Evolutionary conservation across 2,329 filamentous ascomycete species (phyloP).

Genomic region (Madurella fahalii): DNA sequence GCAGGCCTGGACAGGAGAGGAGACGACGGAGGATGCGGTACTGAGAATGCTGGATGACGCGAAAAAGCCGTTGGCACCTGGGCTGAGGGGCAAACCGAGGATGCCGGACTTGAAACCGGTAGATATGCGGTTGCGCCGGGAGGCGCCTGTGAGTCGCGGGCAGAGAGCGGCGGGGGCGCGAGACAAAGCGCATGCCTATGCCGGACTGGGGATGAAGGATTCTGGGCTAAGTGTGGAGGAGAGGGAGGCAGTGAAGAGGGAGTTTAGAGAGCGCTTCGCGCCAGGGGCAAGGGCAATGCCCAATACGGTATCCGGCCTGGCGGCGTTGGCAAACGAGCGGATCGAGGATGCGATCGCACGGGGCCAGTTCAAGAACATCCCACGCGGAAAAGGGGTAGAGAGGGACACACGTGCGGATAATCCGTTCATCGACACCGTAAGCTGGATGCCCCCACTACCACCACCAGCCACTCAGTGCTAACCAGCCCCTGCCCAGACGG

Average conservation of each 20-base stretch:
- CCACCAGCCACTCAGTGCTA: not conserved
- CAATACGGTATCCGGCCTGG: slow-evolving; percentile 70
- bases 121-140: slow-evolving; percentile 47
- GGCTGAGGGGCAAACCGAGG: slow-evolving; percentile 43
- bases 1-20: slow-evolving; percentile 73
- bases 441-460: not conserved
- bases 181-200: slow-evolving; percentile 54
- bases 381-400: slow-evolving; percentile 73
- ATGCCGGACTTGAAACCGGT: slow-evolving; percentile 41
- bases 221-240: slow-evolving; percentile 65
- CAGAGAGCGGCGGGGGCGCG: slow-evolving; percentile 51
- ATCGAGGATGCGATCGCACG: slow-evolving; percentile 93
- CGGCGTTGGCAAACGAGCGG: slow-evolving; percentile 76
- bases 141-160: slow-evolving; percentile 39
- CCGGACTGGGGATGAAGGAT: slow-evolving; percentile 44
- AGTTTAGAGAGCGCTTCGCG: slow-evolving; percentile 77
- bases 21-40: slow-evolving; percentile 69
- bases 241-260: slow-evolving; percentile 63
- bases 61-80: slow-evolving; percentile 61
- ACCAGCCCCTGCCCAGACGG: slow-evolving; percentile 47
- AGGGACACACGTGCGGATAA: slow-evolving; percentile 78
- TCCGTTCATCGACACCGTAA: slow-evolving; percentile 78
- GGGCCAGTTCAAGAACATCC: slow-evolving; percentile 80
- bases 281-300: slow-evolving; percentile 70
- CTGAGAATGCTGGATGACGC: slow-evolving; percentile 82